These are phyloP conservation scores for Cadophora gregata DNA, from an alignment of 2,329 filamentous ascomycete species.

Conservation along the genomic window DNA sequence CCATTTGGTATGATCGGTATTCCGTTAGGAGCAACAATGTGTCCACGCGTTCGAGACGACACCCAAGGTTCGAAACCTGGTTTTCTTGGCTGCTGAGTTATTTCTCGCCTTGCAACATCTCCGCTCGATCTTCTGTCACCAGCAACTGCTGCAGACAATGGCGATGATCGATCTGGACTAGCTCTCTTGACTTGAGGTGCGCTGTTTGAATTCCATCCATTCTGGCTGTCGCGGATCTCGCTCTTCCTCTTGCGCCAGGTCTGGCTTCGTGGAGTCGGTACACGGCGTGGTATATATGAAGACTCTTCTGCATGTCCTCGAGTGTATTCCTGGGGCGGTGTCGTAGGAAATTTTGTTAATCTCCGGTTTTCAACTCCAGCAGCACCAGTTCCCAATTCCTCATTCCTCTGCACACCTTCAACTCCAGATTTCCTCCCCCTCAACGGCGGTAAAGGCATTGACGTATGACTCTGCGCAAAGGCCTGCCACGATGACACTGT, in stretches of 20 bases:
- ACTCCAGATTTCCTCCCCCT: background rate
- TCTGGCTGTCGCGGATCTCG: background rate
- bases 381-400: too few species aligned
- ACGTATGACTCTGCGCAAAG: slow-evolving; percentile 1
- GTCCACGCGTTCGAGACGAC: background rate
- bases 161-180: slow-evolving; percentile 5
- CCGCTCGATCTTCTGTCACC: background rate
- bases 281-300: background rate
- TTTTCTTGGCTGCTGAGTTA: background rate
- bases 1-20: background rate
- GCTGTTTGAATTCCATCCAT: background rate
- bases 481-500: background rate
- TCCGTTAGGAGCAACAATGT: background rate
- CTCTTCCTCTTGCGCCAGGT: slow-evolving; percentile 10
- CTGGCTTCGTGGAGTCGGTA: background rate
- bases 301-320: background rate
- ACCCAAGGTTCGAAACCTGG: background rate
- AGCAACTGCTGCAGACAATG: background rate
- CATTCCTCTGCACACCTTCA: background rate
- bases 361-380: background rate
- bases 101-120: background rate
- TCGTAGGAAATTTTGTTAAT: background rate
- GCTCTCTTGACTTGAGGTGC: slow-evolving; percentile 4
- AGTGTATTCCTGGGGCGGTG: background rate
- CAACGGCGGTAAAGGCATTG: slow-evolving; percentile 1